Percentiles rank a stretch among this genome's conserved stretches.
These are phyloP conservation scores for Pisolithus sp. DNA, from an alignment of 768 basidiomycete genomes.

Conservation along the genomic window DNA sequence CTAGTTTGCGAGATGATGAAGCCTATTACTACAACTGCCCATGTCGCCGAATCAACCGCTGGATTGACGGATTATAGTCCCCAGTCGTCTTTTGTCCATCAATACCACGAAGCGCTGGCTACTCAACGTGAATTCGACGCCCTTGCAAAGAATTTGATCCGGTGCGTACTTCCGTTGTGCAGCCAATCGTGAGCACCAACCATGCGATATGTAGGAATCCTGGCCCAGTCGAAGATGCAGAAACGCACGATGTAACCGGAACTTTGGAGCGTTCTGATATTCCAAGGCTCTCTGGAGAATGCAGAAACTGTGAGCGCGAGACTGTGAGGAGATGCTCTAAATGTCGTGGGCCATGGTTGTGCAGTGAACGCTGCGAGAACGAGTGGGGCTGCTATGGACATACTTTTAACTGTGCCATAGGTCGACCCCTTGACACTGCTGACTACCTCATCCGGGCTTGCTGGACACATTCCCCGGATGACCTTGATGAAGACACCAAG, in stretches of 20 bases:
- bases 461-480: constrained; percentile 1
- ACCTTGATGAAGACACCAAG: constrained; percentile 25
- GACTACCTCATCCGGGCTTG: background rate
- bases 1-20: background rate
- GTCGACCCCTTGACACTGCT: background rate
- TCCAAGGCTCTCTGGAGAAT: background rate
- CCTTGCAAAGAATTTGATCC: background rate
- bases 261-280: background rate
- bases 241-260: background rate
- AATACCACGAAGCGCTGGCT: background rate
- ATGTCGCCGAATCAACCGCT: constrained; percentile 1
- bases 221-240: background rate
- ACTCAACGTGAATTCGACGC: background rate
- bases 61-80: background rate
- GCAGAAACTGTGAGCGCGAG: background rate
- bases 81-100: background rate
- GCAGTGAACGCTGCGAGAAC: background rate
- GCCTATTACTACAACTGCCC: background rate
- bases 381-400: background rate
- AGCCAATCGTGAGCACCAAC: background rate
- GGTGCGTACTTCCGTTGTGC: background rate
- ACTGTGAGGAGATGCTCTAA: background rate
- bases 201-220: background rate
- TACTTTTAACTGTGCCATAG: background rate
- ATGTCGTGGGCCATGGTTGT: background rate